phyloP scores from a whole-genome alignment of 2,329 filamentous ascomycete species.

The Colletotrichum musae region DNA sequence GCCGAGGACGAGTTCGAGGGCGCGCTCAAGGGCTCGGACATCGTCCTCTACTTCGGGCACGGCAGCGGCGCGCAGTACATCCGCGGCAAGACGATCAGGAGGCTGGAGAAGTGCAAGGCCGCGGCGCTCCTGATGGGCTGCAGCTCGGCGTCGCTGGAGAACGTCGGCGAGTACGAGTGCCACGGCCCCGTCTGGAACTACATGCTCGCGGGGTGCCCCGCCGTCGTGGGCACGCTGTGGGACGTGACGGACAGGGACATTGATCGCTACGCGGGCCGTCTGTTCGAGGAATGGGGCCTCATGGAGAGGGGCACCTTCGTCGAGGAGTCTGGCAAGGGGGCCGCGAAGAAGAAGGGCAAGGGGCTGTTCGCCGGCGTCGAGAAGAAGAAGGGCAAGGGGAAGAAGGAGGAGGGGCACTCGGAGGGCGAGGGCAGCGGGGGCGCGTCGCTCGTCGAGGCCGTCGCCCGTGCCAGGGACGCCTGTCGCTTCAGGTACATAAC shows the following conservation, averaged over 20 bases:
- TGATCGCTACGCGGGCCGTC: constrained; percentile 86
- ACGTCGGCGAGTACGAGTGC: constrained; percentile 91
- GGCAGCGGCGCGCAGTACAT: constrained; percentile 97
- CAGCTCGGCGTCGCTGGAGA: constrained; percentile 84
- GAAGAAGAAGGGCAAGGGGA: constrained; percentile 49
- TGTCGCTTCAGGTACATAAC: constrained; percentile 94
- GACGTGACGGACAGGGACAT: constrained; percentile 98
- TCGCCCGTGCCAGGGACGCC: constrained; percentile 80
- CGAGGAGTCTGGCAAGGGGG: constrained; percentile 25
- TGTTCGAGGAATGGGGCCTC: constrained; percentile 91
- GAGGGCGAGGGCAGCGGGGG: constrained; percentile 50
- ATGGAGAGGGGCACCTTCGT: constrained; percentile 63
- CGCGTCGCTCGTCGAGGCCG: constrained; percentile 82
- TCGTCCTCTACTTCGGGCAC: constrained; percentile 96
- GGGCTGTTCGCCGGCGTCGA: constrained; percentile 39
- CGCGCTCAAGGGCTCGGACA: constrained; percentile 75
- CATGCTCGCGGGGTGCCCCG: constrained; percentile 87
- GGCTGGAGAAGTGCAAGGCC: constrained; percentile 80
- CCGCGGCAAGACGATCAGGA: constrained; percentile 84
- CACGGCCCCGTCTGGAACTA: constrained; percentile 93
- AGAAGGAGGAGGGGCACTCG: constrained; percentile 46
- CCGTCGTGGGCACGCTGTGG: constrained; percentile 94
- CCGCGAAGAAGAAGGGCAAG: constrained; percentile 46
- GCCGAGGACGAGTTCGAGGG: constrained; percentile 83
- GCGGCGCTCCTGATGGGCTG: constrained; percentile 95